phyloP scores from a whole-genome alignment of 2,329 filamentous ascomycete genomes.

The Davidsoniella neocaledoniae region DNA sequence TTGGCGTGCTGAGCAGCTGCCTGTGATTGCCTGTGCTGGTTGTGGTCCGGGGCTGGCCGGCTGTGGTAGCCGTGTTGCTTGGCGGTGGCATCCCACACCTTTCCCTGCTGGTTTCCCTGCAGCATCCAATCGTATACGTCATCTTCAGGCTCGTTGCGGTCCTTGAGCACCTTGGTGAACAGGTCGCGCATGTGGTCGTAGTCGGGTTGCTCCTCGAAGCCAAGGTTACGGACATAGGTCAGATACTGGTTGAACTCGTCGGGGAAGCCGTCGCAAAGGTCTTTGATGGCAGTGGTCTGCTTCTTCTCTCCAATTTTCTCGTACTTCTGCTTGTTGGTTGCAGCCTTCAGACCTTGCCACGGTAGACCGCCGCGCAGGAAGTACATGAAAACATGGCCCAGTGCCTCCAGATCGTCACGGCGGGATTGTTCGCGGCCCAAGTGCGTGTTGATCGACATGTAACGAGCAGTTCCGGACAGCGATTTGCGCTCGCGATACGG shows the following conservation, averaged over 20 bases:
- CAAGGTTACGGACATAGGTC: constrained; percentile 90
- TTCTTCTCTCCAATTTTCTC: constrained; percentile 99
- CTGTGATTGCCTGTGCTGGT: constrained; percentile 64
- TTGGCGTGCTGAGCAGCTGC: constrained; percentile 37
- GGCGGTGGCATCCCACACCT: constrained; percentile 67
- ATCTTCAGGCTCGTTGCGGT: constrained; percentile 85
- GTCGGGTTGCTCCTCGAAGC: constrained; percentile 95
- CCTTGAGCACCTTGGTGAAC: constrained; percentile 91
- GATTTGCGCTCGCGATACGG: constrained; percentile 95
- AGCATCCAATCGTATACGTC: constrained; percentile 99
- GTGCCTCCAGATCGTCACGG: constrained; percentile 84
- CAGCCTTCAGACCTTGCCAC: constrained; percentile 58
- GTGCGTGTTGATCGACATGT: constrained; percentile 99
- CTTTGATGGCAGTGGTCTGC: constrained; percentile 92
- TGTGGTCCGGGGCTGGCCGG: constrained; percentile 36
- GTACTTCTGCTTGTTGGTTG: constrained; percentile 88
- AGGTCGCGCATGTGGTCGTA: constrained; percentile 95
- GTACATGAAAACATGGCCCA: constrained; percentile 61
- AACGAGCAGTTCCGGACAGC: constrained; percentile 85
- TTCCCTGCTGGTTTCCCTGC: constrained; percentile 50
- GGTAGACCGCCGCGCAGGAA: constrained; percentile 54
- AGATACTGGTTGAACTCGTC: constrained; percentile 97
- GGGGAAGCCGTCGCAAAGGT: constrained; percentile 89
- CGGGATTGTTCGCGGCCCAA: constrained; percentile 89
- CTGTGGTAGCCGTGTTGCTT: constrained; percentile 40